phyloP scores from a whole-genome alignment of 768 basidiomycete species.

The Serendipita vermifera region DNA sequence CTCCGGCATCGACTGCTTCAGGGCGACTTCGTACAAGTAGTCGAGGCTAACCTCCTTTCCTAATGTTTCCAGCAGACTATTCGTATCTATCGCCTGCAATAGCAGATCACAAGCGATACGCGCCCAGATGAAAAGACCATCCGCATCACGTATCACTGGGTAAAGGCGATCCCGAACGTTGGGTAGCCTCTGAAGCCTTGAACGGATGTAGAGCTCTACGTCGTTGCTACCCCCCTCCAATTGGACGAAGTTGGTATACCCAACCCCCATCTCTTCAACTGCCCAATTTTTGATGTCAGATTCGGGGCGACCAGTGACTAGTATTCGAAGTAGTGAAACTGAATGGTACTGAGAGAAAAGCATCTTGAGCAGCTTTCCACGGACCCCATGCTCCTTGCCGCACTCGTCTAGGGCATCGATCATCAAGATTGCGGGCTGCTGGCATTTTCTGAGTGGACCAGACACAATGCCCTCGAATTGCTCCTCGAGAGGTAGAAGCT shows the following conservation, averaged over 20 bases:
- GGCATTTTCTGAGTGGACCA: no score
- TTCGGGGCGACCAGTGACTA: background rate
- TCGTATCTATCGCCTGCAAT: background rate
- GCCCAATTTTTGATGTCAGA: background rate
- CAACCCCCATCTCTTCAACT: background rate
- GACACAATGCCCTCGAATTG: background rate
- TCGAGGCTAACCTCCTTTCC: background rate
- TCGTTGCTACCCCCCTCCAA: background rate
- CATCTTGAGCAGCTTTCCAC: background rate
- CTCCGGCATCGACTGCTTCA: background rate
- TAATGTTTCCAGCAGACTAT: background rate
- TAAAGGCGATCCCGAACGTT: background rate
- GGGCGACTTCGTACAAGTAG: background rate
- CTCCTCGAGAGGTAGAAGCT: background rate
- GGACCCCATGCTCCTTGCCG: background rate
- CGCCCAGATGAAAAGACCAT: background rate
- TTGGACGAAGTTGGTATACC: background rate
- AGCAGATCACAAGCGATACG: background rate
- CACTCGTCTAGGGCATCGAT: background rate
- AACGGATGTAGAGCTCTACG: background rate
- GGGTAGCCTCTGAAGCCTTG: background rate
- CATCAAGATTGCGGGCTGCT: no score
- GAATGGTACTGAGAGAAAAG: background rate
- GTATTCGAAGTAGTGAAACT: background rate
- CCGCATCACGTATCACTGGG: background rate